Conservation (phyloP, 768 basidiomycete genomes). For the Symmetrospora coprosmae region DNA sequence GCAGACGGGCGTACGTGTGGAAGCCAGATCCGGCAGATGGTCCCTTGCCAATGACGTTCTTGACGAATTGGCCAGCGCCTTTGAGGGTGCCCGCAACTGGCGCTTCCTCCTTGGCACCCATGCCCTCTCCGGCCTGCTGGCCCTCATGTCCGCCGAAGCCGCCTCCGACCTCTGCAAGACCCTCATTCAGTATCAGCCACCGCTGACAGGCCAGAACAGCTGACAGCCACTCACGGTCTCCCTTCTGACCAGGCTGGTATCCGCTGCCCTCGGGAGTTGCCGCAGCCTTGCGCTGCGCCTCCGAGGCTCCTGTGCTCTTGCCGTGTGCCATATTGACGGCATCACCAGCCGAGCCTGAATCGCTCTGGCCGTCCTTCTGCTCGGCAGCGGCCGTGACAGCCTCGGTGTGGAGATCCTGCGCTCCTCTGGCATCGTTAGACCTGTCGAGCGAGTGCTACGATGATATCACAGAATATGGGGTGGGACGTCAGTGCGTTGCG, state of each 20-base stretch:
- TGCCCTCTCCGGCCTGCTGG: conserved; percentile 1
- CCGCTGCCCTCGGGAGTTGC: not conserved
- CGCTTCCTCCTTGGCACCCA: conserved; percentile 4
- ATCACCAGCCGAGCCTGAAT: not conserved
- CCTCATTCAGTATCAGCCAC: not conserved
- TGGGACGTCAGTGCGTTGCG: no score
- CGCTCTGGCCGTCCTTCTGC: not conserved
- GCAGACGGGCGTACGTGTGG: not conserved
- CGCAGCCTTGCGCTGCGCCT: not conserved
- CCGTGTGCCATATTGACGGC: not conserved
- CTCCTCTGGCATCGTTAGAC: not conserved
- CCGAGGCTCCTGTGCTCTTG: not conserved
- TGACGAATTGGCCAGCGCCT: conserved; percentile 1
- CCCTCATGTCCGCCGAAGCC: not conserved
- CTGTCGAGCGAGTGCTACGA: conserved; percentile 11
- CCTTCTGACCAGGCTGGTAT: conserved; percentile 7
- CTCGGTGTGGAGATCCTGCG: conserved; percentile 7
- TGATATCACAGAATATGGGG: no score
- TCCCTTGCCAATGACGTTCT: conserved; percentile 11
- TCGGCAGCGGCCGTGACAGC: not conserved
- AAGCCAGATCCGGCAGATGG: conserved; percentile 4
- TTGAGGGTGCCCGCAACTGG: not conserved
- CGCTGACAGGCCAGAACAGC: not conserved
- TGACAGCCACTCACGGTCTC: not conserved
- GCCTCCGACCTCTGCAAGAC: not conserved